Base-by-base conservation (phyloP, 2,329 filamentous ascomycete genomes). In the Emergomyces pasteurianus region DNA sequence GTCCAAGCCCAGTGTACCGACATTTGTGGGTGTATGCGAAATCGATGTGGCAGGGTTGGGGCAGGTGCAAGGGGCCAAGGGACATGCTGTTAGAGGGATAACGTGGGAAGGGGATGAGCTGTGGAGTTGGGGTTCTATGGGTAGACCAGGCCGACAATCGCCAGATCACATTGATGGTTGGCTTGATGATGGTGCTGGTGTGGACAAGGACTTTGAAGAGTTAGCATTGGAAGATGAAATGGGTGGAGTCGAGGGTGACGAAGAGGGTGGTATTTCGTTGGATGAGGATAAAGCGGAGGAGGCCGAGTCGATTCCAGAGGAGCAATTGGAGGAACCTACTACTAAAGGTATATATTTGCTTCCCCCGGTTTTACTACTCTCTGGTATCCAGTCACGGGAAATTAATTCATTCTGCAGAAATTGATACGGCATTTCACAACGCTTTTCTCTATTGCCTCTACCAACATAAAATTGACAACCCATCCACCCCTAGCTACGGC, bases 31-130 rank as follows among this genome's bases (percentile, higher is more conserved):
- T 0, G 73, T 81, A n/a, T 87, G 85, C 68, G 80, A 83, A 66
- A 83, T 86, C 54, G 83, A 88, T 72, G 76, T 88, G 18, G 79
- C 79, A 53, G 75, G 73, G 1, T 69, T 87, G 58, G 72, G 69
- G 1, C 75, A 78, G 57, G 83, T 85, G 6, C 80, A 82, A 67
- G 85, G 85, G 0, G 75, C 78, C 16, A 86, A 83, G 67, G 86
- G 86, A 0, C 81, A 83, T 72, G 86, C 85, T 1, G 84, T 88
- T 10, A 79, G 82, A 64, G 84, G 82, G 3, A 73, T 87, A 56
- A 85, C 88, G 67, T 88, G 86, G 85, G 78, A 80, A 63, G 84
- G 85, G 1, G 86, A 88, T 72, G 86, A 88, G 72, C 68, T 87
- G n/a, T 88, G 85, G 84, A 76, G 77, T 4, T 86, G 83, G 81